These are phyloP conservation scores for Phenoliferia sp. DNA, from an alignment of 1,284 basidiomycete species.

Conservation along the genomic window DNA sequence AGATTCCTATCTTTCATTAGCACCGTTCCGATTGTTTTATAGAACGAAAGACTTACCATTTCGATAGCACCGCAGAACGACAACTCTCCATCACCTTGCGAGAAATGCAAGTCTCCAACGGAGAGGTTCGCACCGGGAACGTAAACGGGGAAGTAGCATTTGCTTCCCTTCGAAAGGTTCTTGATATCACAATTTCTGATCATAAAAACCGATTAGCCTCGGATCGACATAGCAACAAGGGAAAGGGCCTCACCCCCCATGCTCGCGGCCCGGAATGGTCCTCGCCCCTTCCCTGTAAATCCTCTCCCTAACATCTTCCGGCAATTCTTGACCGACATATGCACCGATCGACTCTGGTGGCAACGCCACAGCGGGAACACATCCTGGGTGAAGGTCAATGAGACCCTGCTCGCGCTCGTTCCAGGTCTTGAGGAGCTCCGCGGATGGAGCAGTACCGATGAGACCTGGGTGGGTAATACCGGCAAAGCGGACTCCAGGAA, in stretches of 20 bases:
- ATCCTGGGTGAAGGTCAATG: constrained; percentile 54
- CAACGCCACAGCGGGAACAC: constrained; percentile 63
- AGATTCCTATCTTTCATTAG: too few relatives aligned
- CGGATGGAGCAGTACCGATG: constrained; percentile 64
- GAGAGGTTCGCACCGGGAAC: constrained; percentile 69
- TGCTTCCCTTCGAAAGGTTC: constrained; percentile 55
- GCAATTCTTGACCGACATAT: constrained; percentile 60
- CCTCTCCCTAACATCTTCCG: constrained; percentile 51
- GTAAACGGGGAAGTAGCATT: constrained; percentile 66
- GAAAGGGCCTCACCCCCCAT: constrained; percentile 58
- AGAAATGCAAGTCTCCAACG: constrained; percentile 74
- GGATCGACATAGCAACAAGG: neutral
- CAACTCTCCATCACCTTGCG: constrained; percentile 73
- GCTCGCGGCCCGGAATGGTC: constrained; percentile 63
- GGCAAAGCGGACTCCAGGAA: constrained; percentile 71
- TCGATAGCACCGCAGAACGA: constrained; percentile 72
- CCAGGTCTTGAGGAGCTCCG: constrained; percentile 66
- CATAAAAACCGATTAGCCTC: neutral
- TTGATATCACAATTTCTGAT: constrained; percentile 42
- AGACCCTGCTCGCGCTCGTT: constrained; percentile 64
- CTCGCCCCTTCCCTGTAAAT: constrained; percentile 65
- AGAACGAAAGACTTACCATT: constrained; percentile 8
- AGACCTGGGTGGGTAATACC: constrained; percentile 62
- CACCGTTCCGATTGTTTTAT: constrained; percentile 19
- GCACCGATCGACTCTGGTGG: constrained; percentile 59